These are phyloP conservation scores for Abortiporus biennis DNA, from an alignment of 1,284 basidiomycete species.

Conservation along the genomic window DNA sequence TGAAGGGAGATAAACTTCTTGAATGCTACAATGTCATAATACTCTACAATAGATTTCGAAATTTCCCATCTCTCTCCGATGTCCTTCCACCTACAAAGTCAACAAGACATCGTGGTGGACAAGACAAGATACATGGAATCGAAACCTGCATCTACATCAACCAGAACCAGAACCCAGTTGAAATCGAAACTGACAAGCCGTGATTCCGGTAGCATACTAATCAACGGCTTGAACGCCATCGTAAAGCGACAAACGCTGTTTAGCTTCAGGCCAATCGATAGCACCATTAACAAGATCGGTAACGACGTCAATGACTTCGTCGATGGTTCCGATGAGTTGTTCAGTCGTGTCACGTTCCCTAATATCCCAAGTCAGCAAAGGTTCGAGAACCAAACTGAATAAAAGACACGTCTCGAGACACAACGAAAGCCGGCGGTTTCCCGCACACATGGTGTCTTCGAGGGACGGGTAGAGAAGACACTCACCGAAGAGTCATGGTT, in stretches of 20 bases:
- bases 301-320: constrained; percentile 84
- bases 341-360: constrained; percentile 94
- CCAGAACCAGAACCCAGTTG: no score
- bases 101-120: no score
- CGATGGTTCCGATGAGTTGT: constrained; percentile 89
- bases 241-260: constrained; percentile 70
- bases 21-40: no score
- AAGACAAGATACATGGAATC: no score
- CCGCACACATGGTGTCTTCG: neutral
- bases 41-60: no score
- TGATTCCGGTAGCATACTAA: constrained; percentile 11
- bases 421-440: neutral
- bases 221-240: constrained; percentile 87
- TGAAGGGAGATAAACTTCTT: no score
- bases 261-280: constrained; percentile 78
- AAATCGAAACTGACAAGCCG: no score
- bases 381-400: neutral
- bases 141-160: no score
- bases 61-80: neutral
- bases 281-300: constrained; percentile 70
- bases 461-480: constrained; percentile 13
- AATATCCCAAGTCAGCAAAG: constrained; percentile 8
- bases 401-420: neutral
- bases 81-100: neutral
- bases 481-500: constrained; percentile 85